phyloP scores from a whole-genome alignment of 768 basidiomycete genomes.

The Suillus luteus region DNA sequence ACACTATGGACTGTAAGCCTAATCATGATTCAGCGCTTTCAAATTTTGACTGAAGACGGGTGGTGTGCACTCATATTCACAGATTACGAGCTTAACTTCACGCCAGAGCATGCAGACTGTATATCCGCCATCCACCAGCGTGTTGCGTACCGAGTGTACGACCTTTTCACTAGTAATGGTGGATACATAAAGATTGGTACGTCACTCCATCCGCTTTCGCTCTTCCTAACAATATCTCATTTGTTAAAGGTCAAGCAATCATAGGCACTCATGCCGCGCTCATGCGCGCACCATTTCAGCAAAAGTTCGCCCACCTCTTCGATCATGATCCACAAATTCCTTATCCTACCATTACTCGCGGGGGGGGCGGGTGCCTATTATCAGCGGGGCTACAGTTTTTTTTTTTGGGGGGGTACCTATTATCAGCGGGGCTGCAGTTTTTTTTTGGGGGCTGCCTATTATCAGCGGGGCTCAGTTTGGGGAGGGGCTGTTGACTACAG shows the following conservation, averaged over 20 bases:
- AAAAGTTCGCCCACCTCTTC: conserved; percentile 80
- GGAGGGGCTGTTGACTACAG: too few species aligned
- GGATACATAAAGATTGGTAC: conserved; percentile 85
- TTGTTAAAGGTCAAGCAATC: conserved; percentile 56
- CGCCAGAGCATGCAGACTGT: conserved; percentile 61
- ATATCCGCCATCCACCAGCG: conserved; percentile 85
- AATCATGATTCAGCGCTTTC: conserved; percentile 6
- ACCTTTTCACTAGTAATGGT: conserved; percentile 80
- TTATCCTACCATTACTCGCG: conserved; percentile 59
- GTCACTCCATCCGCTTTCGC: conserved; percentile 22
- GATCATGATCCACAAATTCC: conserved; percentile 88
- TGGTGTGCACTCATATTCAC: conserved; percentile 70
- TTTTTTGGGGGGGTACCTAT: too few species aligned
- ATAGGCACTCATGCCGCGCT: conserved; percentile 83
- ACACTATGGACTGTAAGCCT: conserved; percentile 49
- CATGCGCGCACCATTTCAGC: conserved; percentile 80
- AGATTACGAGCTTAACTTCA: conserved; percentile 91
- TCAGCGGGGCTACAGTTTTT: too few species aligned
- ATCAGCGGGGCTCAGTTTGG: too few species aligned
- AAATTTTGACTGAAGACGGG: conserved; percentile 8
- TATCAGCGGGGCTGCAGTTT: too few species aligned
- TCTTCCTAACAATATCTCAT: conserved; percentile 7
- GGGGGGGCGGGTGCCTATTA: too few species aligned
- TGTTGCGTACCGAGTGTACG: conserved; percentile 77
- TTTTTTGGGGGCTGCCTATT: too few species aligned